Conservation (phyloP, 352 stramenopile genomes). For the Elongisporangium undulatum region DNA sequence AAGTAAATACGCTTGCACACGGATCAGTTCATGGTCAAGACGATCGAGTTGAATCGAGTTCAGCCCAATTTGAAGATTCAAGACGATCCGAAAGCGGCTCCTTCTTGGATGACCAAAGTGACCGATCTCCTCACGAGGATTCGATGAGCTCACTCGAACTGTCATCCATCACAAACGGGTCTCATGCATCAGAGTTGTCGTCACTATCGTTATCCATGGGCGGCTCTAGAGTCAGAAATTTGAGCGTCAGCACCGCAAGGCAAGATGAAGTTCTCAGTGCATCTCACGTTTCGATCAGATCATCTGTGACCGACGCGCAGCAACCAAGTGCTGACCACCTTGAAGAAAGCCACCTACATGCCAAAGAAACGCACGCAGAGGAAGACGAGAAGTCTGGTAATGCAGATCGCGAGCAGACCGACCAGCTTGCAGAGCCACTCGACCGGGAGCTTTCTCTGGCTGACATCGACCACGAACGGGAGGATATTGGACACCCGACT, state of each 20-base stretch:
- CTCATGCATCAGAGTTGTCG: slow-evolving; percentile 40
- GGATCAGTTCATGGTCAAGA: neutral
- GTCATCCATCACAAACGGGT: slow-evolving; percentile 56
- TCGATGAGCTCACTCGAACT: slow-evolving; percentile 53
- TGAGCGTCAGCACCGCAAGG: neutral
- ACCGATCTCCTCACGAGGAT: slow-evolving; percentile 9
- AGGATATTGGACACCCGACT: neutral
- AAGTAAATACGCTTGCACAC: slow-evolving; percentile 1
- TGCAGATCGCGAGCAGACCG: neutral
- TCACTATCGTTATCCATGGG: slow-evolving; percentile 60
- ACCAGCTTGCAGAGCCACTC: neutral
- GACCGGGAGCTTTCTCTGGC: neutral
- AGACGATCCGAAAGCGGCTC: slow-evolving; percentile 8
- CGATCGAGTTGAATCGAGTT: neutral
- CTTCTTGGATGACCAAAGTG: slow-evolving; percentile 12
- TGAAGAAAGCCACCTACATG: neutral
- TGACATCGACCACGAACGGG: neutral
- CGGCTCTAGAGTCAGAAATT: slow-evolving; percentile 12
- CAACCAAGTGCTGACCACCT: neutral
- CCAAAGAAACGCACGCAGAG: neutral
- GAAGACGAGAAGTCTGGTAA: slow-evolving; percentile 6
- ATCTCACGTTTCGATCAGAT: neutral
- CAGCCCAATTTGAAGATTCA: slow-evolving; percentile 10
- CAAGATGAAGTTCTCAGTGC: neutral
- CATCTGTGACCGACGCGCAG: neutral